Percentiles rank a stretch among this genome's conserved stretches.
Conservation (phyloP, 1,284 basidiomycete genomes). For the Flammula alnicola region DNA sequence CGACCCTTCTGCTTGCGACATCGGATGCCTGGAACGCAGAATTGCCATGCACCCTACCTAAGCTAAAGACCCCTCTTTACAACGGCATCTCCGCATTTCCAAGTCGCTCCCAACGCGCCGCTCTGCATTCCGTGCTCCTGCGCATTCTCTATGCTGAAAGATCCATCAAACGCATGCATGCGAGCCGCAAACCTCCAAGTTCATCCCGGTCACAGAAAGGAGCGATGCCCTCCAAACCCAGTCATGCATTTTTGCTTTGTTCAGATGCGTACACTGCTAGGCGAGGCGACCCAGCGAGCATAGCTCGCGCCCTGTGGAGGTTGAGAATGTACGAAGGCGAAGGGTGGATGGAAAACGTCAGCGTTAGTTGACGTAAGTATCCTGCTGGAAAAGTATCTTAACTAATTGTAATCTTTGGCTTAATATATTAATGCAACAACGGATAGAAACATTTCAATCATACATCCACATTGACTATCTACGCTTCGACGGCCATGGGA, state of each 20-base stretch:
- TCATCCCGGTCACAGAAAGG: not conserved
- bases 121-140: constrained; percentile 52
- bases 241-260: constrained; percentile 71
- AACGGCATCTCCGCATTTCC: constrained; percentile 70
- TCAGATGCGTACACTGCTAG: constrained; percentile 52
- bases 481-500: constrained; percentile 74
- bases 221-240: constrained; percentile 43
- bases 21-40: constrained; percentile 22
- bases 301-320: constrained; percentile 76
- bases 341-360: constrained; percentile 41
- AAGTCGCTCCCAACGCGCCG: constrained; percentile 57
- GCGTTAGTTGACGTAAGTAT: too few relatives aligned
- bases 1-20: constrained; percentile 41
- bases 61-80: constrained; percentile 62
- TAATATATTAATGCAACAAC: not conserved
- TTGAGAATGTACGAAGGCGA: constrained; percentile 72
- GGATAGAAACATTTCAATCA: not conserved
- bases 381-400: too few relatives aligned
- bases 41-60: constrained; percentile 40
- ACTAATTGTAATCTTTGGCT: constrained; percentile 1
- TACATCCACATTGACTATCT: constrained; percentile 20
- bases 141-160: constrained; percentile 55
- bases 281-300: constrained; percentile 61
- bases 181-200: constrained; percentile 15
- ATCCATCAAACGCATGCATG: constrained; percentile 29